Base-by-base conservation (phyloP, 2,329 filamentous ascomycete species). In the Aspergillus fijiensis region DNA sequence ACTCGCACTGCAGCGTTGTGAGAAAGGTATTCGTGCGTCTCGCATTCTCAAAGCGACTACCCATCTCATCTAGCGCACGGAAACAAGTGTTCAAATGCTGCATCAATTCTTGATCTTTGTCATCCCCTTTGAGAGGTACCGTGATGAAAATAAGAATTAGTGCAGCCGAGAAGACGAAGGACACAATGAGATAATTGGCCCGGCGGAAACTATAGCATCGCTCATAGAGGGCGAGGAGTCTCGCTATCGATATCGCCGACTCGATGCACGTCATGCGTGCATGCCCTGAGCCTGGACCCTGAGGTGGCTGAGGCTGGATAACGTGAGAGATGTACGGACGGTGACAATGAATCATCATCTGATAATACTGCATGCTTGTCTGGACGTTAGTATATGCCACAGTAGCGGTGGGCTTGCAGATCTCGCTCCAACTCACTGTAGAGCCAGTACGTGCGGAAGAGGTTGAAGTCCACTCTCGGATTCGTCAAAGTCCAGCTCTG, bases 301-400 rank as follows among this genome's bases (percentile, higher is more conserved):
- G 76, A 14, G 73, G 73, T 4, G 76, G 77, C 23, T 71, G 71
- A 2, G 77, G 77, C 59, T 79, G 77, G 42, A 77, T 75, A 53
- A 77, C 77, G 58, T 77, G 74, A 3, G 78, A 79, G 19, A 79
- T 73, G 74, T 76, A 80, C 12, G 79, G 79, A 2, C 79, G 70
- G 49, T 79, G 77, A 58, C 77, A 72, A 63, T 78, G 77, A 27
- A 80, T 79, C 53, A 78, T 69, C 2, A 79, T 75, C 54, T 79
- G 76, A 59, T 79, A 72, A 55, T 79, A 79, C 71, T 79, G 76
- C 71, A 79, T 76, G 55, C 75, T 77, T 51, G 6, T 2, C 7
- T 29, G 27, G 9, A 6, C 27, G 3, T 29, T 29, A 29, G 27
- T 29, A 9, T 29, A 29, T 29, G 27, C 27, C 7, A 29, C 1